Percentiles rank a stretch among this genome's conserved stretches.
Conservation (phyloP, 441 rosid genomes). For the Gossypium davidsonii region DNA sequence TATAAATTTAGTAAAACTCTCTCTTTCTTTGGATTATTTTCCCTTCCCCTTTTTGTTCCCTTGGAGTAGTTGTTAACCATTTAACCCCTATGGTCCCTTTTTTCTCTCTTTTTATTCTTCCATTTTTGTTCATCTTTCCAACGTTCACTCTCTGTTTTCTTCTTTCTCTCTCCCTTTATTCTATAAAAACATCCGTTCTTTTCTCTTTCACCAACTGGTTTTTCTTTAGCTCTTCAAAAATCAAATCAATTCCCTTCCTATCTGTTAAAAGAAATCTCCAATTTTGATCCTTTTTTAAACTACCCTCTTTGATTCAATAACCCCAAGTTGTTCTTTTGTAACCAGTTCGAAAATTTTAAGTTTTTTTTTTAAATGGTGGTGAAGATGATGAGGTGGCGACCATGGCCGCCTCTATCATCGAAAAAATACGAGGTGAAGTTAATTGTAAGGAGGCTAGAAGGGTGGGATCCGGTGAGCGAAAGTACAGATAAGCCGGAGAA, state of each 20-base stretch:
- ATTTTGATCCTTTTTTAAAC: background rate
- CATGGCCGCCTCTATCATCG: slow-evolving; percentile 78
- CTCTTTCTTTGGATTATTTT: too few species aligned
- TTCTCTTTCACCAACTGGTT: slow-evolving; percentile 13
- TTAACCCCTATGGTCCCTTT: slow-evolving; percentile 22
- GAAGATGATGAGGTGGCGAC: slow-evolving; percentile 98
- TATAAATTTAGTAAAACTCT: too few species aligned
- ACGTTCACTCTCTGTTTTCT: background rate
- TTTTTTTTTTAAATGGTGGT: slow-evolving; percentile 53
- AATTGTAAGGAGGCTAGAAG: slow-evolving; percentile 58
- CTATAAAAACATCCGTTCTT: slow-evolving; percentile 12
- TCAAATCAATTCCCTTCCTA: background rate
- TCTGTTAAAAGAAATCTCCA: background rate
- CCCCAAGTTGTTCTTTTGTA: background rate
- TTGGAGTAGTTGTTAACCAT: background rate
- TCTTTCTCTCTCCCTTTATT: slow-evolving; percentile 4
- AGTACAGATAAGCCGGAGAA: slow-evolving; percentile 25
- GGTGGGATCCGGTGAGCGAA: slow-evolving; percentile 64
- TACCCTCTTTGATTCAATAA: background rate
- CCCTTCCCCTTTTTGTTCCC: too few species aligned
- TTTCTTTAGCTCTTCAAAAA: background rate
- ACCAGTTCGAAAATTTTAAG: background rate
- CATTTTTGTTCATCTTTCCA: background rate
- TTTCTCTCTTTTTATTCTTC: slow-evolving; percentile 10
- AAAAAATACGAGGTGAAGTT: slow-evolving; percentile 72